These are phyloP conservation scores for Macrophomina tecta DNA, from an alignment of 2,329 filamentous ascomycete species.

Conservation along the genomic window DNA sequence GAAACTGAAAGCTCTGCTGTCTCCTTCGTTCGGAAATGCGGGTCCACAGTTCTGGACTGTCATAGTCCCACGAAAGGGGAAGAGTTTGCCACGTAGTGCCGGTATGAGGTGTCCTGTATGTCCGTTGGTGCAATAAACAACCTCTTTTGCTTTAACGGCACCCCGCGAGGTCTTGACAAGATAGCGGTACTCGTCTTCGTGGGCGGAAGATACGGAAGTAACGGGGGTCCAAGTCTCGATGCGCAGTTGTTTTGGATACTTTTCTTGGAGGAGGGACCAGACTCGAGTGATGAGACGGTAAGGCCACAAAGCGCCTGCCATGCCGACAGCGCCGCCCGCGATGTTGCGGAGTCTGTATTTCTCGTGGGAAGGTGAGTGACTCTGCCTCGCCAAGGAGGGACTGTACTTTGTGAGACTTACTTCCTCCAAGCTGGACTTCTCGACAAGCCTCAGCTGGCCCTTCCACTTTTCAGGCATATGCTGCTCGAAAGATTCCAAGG, in stretches of 20 bases:
- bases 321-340: slow-evolving; percentile 3
- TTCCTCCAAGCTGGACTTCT: background rate
- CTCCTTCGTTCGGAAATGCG: slow-evolving; percentile 39
- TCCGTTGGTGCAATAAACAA: slow-evolving; percentile 66
- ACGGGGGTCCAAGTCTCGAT: slow-evolving; percentile 51
- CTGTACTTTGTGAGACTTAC: background rate
- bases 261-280: slow-evolving; percentile 10
- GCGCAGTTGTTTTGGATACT: slow-evolving; percentile 34
- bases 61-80: slow-evolving; percentile 56
- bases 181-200: slow-evolving; percentile 39
- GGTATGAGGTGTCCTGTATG: slow-evolving; percentile 60
- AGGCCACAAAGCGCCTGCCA: slow-evolving; percentile 39
- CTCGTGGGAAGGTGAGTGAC: background rate
- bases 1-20: slow-evolving; percentile 58
- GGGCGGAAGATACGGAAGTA: slow-evolving; percentile 35
- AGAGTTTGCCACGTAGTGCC: slow-evolving; percentile 53
- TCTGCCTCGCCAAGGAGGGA: background rate
- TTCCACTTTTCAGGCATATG: slow-evolving; percentile 2
- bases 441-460: slow-evolving; percentile 2
- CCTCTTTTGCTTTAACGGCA: slow-evolving; percentile 52
- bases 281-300: slow-evolving; percentile 30
- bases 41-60: slow-evolving; percentile 54
- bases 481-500: slow-evolving; percentile 3
- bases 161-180: slow-evolving; percentile 55
- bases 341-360: slow-evolving; percentile 1